Evolutionary conservation across 176 grass and related monocot species (phyloP).

Genomic region (Cenchrus purpureus): DNA sequence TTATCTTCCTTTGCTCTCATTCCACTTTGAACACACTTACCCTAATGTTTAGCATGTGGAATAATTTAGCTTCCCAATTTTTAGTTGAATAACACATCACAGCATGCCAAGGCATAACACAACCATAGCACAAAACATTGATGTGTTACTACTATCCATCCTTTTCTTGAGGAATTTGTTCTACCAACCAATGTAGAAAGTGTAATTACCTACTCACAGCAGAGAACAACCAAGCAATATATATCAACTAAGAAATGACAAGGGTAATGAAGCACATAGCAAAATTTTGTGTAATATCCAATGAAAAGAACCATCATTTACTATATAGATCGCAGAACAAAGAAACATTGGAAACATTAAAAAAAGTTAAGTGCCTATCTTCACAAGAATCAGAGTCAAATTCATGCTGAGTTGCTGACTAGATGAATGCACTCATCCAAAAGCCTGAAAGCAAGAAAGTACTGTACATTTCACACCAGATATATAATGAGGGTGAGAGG

Average conservation of each 20-base stretch:
- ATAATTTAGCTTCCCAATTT: background rate
- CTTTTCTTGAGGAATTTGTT: background rate
- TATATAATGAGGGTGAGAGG: constrained; percentile 1
- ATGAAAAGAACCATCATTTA: background rate
- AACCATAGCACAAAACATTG: background rate
- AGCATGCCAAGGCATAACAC: background rate
- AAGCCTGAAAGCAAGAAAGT: background rate
- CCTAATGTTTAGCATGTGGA: background rate
- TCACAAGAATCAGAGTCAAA: constrained; percentile 32
- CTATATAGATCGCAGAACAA: background rate
- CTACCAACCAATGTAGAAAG: background rate
- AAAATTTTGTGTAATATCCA: too few relatives aligned
- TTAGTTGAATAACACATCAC: background rate
- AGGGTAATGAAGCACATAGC: too few relatives aligned
- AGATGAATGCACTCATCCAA: constrained; percentile 1
- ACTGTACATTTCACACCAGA: background rate
- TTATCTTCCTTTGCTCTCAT: background rate
- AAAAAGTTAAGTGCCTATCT: background rate
- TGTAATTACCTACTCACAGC: too few relatives aligned
- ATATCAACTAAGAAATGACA: too few relatives aligned
- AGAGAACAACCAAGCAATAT: too few relatives aligned
- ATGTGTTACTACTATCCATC: background rate
- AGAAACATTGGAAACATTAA: background rate
- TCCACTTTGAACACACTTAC: background rate
- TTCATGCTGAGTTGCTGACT: background rate